Conservation (phyloP, 2,329 filamentous ascomycete species). For the Domatiomyces globalis region DNA sequence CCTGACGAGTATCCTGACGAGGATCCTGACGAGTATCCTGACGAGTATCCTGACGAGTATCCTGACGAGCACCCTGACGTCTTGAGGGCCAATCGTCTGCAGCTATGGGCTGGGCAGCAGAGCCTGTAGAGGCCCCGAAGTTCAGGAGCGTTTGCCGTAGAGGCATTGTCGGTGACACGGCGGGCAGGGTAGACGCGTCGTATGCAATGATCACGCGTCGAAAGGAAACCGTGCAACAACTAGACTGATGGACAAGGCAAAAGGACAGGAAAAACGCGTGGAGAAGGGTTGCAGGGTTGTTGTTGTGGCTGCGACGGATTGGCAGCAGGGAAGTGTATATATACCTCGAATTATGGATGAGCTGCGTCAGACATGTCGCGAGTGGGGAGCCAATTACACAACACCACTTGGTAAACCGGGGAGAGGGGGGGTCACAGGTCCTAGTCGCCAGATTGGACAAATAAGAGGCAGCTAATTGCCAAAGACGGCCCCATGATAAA, state of each 20-base stretch:
- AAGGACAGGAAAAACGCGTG: background rate
- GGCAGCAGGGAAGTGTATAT: background rate
- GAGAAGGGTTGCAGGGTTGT: background rate
- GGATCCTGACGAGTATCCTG: no score
- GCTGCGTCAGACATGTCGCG: no score
- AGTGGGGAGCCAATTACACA: background rate
- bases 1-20: no score
- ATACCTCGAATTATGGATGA: background rate
- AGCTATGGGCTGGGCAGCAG: background rate
- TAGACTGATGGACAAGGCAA: background rate
- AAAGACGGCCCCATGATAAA: background rate
- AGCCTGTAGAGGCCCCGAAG: constrained; percentile 5
- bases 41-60: no score
- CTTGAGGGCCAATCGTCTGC: background rate
- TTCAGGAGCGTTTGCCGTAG: constrained; percentile 16
- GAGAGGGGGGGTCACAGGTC: no score
- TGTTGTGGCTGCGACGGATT: no score
- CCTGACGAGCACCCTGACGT: constrained; percentile 3
- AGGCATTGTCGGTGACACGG: constrained; percentile 11
- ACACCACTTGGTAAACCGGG: background rate
- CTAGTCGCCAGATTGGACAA: no score
- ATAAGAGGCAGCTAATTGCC: background rate
- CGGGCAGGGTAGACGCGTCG: background rate
- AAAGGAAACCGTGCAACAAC: background rate
- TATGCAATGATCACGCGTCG: background rate